Evolutionary conservation across 768 basidiomycete species (phyloP), one percentile per base, ranked within the genome.

Genomic region (Rhodotorula diobovata): DNA sequence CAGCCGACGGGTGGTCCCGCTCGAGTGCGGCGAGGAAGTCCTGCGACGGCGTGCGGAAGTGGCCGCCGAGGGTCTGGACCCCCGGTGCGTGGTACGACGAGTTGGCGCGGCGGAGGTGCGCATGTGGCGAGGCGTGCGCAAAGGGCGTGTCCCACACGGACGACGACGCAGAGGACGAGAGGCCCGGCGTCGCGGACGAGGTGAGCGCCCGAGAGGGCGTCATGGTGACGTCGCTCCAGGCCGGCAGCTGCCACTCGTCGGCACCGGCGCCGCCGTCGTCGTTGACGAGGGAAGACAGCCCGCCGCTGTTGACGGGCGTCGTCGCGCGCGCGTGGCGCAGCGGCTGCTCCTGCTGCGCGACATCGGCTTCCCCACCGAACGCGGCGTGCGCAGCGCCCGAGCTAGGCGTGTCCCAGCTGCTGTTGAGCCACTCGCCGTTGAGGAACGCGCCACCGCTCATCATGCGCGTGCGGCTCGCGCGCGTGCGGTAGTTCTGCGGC

Each of bases 191-290:
- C 5, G 45, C 12, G 15, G 34, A 37, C 32, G 57, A 34, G 8
- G 41, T 43, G 43, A 66, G 56, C 28, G 59, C 61, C 16, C 72
- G 55, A 21, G 73, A 74, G 18, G 73, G 73, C n/a, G 68, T 70
- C 63, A 64, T 64, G 30, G 62, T 67, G 28, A 70, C 55, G 37
- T 70, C 68, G 59, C 46, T n/a, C 68, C 68, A 70, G 4, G 30
- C 15, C 1, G 66, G 25, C 20, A 35, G 39, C 15, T 32, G 50
- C 50, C 58, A 59, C 35, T 43, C 41, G 41, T 43, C 41, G 41
- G 14, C 41, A n/a, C n/a, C n/a, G n/a, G n/a, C n/a, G n/a, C n/a
- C n/a, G 41, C 3, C 41, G 41, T 43, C 41, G 39, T 43, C 58
- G 12, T 59, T 41, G 58, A 45, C 41, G 41, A 59, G 56, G 32